Base-by-base conservation (phyloP, 495 filamentous ascomycete genomes). In the Astrocystis sublimbata region DNA sequence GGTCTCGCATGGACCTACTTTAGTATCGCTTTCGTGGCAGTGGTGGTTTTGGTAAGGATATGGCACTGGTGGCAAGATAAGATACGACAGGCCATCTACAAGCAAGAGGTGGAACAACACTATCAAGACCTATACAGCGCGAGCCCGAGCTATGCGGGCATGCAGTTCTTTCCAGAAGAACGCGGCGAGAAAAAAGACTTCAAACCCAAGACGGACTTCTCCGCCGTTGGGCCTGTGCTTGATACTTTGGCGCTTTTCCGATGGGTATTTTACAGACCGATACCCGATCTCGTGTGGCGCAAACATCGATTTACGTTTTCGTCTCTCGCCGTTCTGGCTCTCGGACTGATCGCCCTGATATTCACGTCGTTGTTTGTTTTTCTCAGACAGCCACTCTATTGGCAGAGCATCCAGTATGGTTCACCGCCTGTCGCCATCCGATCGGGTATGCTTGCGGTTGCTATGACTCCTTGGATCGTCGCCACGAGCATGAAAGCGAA, bases 401-500 rank as follows among this genome's bases (percentile, higher is more conserved):
- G 89, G 81, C 78, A 89, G 70, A 90, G 88, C 70, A 93, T 96
- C 65, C 78, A 77, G 30, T 92, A 84, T 58, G 93, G 93, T 33
- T 96, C 94, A 4, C 93, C 93, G 41, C 93, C 93, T 7, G 71
- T 98, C 24, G 92, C 93, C 24, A 89, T 97, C 66, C 88, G 93
- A 61, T 83, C 92, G 13, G 93, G 93, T 42, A 98, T 98, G 93
- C 85, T 97, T 30, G 88, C 93, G 28, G 87, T 97, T 17, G 90
- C 93, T 26, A 90, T 96, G 89, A 88, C 93, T 23, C 93, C 93
- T 5, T 98, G 93, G 90, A 92, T 97, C 56, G 75, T 97, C 21
- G 92, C 89, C 6, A 85, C 93, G 13, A 91, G 89, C 70, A 96
- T 92, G 80, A 97, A 97, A 73, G 88, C 91, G 17, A 98, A 97